phyloP scores from a whole-genome alignment of 139 green algal genomes.

The Chlamydomonas sp. region DNA sequence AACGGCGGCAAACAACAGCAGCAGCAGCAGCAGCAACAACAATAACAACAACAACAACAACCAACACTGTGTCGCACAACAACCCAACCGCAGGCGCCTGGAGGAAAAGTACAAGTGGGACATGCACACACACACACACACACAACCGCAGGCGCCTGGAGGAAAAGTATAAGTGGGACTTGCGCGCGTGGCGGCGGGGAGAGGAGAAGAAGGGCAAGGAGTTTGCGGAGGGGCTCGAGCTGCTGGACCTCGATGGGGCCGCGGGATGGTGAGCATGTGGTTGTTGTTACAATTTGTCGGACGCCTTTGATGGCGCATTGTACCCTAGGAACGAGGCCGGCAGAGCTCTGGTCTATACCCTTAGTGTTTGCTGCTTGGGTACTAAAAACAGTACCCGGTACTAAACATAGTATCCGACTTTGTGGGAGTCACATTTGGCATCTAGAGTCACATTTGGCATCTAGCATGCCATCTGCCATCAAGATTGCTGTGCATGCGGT shows the following conservation, averaged over 20 bases:
- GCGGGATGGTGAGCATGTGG: too few relatives aligned
- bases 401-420: too few relatives aligned
- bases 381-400: too few relatives aligned
- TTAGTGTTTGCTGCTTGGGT: too few relatives aligned
- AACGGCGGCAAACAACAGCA: background rate
- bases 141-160: conserved; percentile 19
- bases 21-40: background rate
- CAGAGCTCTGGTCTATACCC: too few relatives aligned
- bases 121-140: conserved; percentile 13
- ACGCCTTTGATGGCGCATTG: too few relatives aligned
- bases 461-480: too few relatives aligned
- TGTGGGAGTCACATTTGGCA: too few relatives aligned
- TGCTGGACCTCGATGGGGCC: conserved; percentile 8
- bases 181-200: conserved; percentile 31
- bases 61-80: background rate
- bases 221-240: conserved; percentile 45
- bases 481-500: too few relatives aligned
- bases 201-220: conserved; percentile 39
- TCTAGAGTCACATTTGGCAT: too few relatives aligned
- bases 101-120: conserved; percentile 42
- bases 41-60: background rate
- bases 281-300: too few relatives aligned
- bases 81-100: conserved; percentile 10
- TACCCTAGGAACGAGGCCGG: too few relatives aligned
- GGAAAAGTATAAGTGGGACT: conserved; percentile 39